Percentiles rank a stretch among this genome's conserved stretches.
These are phyloP conservation scores for Lactarius sp. DNA, from an alignment of 768 basidiomycete genomes.

Conservation along the genomic window DNA sequence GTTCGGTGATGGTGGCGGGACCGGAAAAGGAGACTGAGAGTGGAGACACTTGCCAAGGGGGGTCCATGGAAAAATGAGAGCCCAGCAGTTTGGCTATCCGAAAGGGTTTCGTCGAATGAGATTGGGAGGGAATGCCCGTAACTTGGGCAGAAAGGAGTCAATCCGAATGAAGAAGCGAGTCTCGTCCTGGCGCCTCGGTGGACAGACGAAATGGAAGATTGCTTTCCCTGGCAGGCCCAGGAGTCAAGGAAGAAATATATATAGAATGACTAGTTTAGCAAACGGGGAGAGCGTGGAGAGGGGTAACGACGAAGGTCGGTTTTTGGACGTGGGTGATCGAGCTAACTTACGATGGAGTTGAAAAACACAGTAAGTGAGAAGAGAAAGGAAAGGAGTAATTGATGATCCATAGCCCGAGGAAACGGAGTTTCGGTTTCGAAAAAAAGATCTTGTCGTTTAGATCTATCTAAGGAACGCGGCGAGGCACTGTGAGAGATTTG, in stretches of 20 bases:
- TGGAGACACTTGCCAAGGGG: background rate
- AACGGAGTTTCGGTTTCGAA: slow-evolving; percentile 9
- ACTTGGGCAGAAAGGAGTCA: slow-evolving; percentile 26
- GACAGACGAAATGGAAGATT: slow-evolving; percentile 12
- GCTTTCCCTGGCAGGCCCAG: background rate
- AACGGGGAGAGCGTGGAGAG: background rate
- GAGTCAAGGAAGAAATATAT: background rate
- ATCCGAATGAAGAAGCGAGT: slow-evolving; percentile 18
- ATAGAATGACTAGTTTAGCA: background rate
- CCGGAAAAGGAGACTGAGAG: slow-evolving; percentile 11
- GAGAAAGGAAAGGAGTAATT: background rate
- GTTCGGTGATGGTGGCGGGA: slow-evolving; percentile 19
- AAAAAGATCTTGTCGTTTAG: slow-evolving; percentile 2
- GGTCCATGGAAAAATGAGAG: background rate
- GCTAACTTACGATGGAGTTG: background rate
- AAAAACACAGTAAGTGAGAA: background rate
- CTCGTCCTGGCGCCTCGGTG: slow-evolving; percentile 7
- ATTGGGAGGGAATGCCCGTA: slow-evolving; percentile 1
- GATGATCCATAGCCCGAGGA: slow-evolving; percentile 19
- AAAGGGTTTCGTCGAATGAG: slow-evolving; percentile 9
- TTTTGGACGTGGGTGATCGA: background rate
- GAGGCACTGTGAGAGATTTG: background rate
- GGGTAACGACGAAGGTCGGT: background rate
- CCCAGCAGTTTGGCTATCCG: slow-evolving; percentile 5
- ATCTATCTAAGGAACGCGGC: slow-evolving; percentile 24